A percentile compares a stretch with the other conserved stretches of the same genome.
Conservation (phyloP, 495 filamentous ascomycete genomes). For the Aspergillus biplanus region DNA sequence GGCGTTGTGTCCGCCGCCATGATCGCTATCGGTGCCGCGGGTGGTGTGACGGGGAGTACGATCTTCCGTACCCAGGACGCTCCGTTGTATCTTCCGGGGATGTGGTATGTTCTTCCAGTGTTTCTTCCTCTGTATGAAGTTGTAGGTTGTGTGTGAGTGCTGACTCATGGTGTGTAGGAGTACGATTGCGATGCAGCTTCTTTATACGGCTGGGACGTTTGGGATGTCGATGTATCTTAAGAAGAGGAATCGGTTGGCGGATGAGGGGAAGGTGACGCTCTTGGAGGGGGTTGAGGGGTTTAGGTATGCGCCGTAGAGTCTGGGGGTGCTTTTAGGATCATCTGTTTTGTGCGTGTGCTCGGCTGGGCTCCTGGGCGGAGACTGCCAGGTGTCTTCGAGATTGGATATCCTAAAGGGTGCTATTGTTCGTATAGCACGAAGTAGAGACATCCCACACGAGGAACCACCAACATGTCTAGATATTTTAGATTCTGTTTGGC, state of each 20-base stretch:
- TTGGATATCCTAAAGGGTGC: too few species aligned
- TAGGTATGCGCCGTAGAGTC: neutral
- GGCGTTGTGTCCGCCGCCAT: constrained; percentile 1
- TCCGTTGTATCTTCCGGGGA: constrained; percentile 3
- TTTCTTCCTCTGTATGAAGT: neutral
- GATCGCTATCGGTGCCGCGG: constrained; percentile 1
- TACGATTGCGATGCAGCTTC: constrained; percentile 5
- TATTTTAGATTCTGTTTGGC: too few species aligned
- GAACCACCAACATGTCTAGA: too few species aligned
- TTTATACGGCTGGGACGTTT: constrained; percentile 1
- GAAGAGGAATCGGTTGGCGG: neutral
- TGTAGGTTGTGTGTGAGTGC: too few species aligned
- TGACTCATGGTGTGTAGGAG: neutral
- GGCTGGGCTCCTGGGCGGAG: neutral
- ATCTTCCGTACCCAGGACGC: neutral
- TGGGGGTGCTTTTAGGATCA: neutral
- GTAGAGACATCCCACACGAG: too few species aligned
- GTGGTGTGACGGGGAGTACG: constrained; percentile 1
- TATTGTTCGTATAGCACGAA: too few species aligned
- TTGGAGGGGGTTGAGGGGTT: neutral
- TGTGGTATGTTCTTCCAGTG: neutral
- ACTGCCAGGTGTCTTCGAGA: too few species aligned
- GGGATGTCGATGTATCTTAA: constrained; percentile 6
- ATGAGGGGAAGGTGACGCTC: neutral
- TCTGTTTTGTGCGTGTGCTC: neutral